These are phyloP conservation scores for Colletotrichum coccodes DNA, from an alignment of 2,329 filamentous ascomycete species.

Conservation along the genomic window DNA sequence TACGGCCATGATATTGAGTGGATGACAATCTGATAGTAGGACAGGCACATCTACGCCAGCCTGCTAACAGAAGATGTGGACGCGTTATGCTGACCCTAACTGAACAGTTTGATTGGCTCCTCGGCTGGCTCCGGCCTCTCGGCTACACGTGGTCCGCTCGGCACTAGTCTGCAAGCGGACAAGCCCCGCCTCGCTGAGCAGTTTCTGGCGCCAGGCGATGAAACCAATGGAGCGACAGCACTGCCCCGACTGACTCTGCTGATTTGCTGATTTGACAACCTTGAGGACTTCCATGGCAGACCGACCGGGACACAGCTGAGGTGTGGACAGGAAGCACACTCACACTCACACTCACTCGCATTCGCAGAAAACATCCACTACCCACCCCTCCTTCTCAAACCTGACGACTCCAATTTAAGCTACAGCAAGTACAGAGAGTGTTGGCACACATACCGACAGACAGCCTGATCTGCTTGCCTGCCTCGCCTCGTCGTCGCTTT, in stretches of 20 bases:
- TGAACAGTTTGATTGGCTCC: background rate
- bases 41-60: accelerated
- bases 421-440: conserved; percentile 1
- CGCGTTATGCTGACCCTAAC: background rate
- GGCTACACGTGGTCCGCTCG: background rate
- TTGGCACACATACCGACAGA: background rate
- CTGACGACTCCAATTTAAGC: conserved; percentile 16
- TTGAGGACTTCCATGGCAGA: background rate
- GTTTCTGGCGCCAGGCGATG: conserved; percentile 2
- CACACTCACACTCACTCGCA: background rate
- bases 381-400: background rate
- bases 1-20: background rate
- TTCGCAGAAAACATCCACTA: conserved; percentile 6
- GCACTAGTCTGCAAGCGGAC: conserved; percentile 15
- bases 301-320: background rate
- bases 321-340: background rate
- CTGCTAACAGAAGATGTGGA: background rate
- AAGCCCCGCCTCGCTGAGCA: conserved; percentile 4
- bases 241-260: conserved; percentile 15
- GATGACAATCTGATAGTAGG: background rate
- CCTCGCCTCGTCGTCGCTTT: background rate
- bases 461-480: background rate
- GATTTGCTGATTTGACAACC: background rate
- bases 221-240: conserved; percentile 29
- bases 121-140: background rate